These are phyloP conservation scores for Thuja plicata DNA, from an alignment of 83 land plant genomes.

Conservation along the genomic window DNA sequence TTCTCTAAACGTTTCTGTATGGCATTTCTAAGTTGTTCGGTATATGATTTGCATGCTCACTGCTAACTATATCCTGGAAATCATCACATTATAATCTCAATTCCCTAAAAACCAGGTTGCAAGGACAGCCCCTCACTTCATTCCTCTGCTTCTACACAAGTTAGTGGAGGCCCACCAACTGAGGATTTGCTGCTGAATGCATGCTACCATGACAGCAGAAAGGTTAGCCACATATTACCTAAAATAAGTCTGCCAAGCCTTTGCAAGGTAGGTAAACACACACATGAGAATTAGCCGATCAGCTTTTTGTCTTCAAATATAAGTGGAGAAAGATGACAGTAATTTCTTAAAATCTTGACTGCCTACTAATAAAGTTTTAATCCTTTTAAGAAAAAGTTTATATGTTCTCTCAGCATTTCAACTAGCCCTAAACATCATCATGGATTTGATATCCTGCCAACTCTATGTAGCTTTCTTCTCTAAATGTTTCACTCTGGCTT, in stretches of 20 bases:
- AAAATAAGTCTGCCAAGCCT: neutral
- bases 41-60: neutral
- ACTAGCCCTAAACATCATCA: neutral
- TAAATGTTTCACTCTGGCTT: neutral
- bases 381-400: too few species aligned
- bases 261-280: neutral
- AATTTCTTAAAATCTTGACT: neutral
- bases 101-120: neutral
- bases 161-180: neutral
- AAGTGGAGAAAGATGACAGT: neutral
- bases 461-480: neutral
- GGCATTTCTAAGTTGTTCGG: neutral
- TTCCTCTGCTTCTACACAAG: neutral
- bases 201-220: neutral
- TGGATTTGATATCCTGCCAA: neutral
- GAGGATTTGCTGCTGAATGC: neutral
- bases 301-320: neutral
- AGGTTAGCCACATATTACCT: neutral
- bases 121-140: neutral
- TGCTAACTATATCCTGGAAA: neutral
- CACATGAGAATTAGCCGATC: neutral
- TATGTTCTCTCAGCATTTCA: neutral
- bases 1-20: neutral
- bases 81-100: neutral
- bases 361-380: too few species aligned